Evolutionary conservation across 2,329 filamentous ascomycete genomes (phyloP).

Genomic region (Beauveria sp.): DNA sequence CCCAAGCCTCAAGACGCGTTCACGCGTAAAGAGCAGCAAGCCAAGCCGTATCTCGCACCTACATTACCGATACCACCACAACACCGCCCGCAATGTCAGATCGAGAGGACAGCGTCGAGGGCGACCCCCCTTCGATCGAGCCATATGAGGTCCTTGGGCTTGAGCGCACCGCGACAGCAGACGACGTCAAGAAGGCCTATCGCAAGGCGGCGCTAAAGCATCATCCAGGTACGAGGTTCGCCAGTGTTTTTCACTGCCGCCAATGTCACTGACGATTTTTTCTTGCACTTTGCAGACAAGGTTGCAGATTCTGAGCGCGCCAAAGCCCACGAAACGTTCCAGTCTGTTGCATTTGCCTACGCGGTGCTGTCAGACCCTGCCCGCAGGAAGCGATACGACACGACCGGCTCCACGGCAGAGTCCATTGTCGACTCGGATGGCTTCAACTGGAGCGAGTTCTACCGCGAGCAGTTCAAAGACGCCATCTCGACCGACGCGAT

Average conservation of each 20-base stretch:
- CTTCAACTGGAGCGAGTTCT: conserved; percentile 90
- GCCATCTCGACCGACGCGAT: conserved; percentile 69
- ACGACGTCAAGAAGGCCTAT: conserved; percentile 85
- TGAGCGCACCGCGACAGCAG: conserved; percentile 60
- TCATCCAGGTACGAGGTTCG: conserved; percentile 62
- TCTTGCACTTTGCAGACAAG: conserved; percentile 56
- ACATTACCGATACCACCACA: background rate
- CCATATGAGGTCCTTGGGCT: conserved; percentile 78
- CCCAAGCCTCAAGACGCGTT: background rate
- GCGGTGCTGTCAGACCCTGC: conserved; percentile 79
- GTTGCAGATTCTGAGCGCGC: conserved; percentile 59
- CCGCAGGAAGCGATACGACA: conserved; percentile 79
- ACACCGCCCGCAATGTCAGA: conserved; percentile 33
- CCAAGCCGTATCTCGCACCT: background rate
- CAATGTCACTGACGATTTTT: background rate
- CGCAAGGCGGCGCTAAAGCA: conserved; percentile 81
- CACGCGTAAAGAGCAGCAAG: conserved; percentile 9
- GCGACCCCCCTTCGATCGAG: conserved; percentile 55
- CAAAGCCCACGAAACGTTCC: conserved; percentile 72
- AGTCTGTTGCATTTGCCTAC: conserved; percentile 88
- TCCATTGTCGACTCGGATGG: conserved; percentile 67
- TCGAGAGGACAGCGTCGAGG: conserved; percentile 45
- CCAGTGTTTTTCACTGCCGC: too few relatives aligned
- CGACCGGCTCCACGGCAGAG: conserved; percentile 82
- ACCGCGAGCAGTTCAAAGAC: conserved; percentile 73